Evolutionary conservation across 306 rosid genomes (phyloP), one percentile per base, ranked within the genome.

Genomic region (Cucurbita pepo): DNA sequence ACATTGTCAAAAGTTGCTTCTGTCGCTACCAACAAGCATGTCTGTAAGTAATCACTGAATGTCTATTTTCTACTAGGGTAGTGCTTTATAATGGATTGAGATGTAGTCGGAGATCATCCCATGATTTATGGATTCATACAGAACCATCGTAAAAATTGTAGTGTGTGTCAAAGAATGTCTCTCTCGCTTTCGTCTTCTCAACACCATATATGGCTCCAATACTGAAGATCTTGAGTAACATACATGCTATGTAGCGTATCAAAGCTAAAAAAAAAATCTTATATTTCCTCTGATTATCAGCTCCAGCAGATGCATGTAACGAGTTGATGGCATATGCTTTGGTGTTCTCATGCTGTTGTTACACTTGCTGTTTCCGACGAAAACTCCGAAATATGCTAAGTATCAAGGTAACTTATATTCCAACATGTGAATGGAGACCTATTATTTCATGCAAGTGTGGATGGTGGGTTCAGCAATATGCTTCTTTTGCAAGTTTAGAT

Each of bases 311-410:
- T 73, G 95, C 92, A 63, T 94, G 99, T 75, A 94, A 91, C 41
- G 97, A 94, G 52, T 79, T 91, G 84, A 88, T 94, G 92, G 99
- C 96, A n/a, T 94, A 94, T 86, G 88, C 97, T 1, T 81, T 94
- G 83, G 72, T 94, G 43, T 67, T 91, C 82, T 91, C 99, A 14
- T 94, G 97, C 74, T 94, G 97, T 83, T 94, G 97, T 83, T 94
- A 94, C 69, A 94, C 99, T 16, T 89, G 99, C 79, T 88, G 95
- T 56, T 55, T 89, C 57, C 84, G 99, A 85, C 84, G 96, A 81
- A 91, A 91, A 76, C 99, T 94, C 75, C 91, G 99, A 64, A 94
- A 85, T 78, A 86, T 65, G 79, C 66, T 89, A 85, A 94, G 89
- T 83, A 94, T 94, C 84, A 84, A 90, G 82, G 97, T 94, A 86